These are phyloP conservation scores for Fusarium begoniae DNA, from an alignment of 2,329 filamentous ascomycete genomes.

Conservation along the genomic window DNA sequence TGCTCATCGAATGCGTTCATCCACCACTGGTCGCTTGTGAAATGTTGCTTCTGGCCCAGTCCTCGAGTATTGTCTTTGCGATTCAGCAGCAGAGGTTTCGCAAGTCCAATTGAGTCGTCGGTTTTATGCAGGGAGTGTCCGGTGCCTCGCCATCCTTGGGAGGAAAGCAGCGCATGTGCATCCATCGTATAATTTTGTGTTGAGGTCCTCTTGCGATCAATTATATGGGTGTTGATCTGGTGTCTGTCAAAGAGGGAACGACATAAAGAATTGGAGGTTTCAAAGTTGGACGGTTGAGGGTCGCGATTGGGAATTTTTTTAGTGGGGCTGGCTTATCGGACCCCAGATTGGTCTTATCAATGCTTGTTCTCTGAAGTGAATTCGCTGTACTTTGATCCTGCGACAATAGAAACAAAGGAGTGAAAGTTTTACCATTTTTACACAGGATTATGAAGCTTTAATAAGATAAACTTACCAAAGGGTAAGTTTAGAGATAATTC, in stretches of 20 bases:
- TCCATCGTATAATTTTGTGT: slow-evolving; percentile 67
- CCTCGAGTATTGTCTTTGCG: slow-evolving; percentile 85
- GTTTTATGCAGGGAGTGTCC: slow-evolving; percentile 87
- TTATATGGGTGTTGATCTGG: neutral
- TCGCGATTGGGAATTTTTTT: slow-evolving; percentile 39
- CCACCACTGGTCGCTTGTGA: slow-evolving; percentile 92
- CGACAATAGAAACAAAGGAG: neutral
- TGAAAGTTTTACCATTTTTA: neutral
- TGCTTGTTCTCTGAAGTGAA: neutral
- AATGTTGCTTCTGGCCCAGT: slow-evolving; percentile 77
- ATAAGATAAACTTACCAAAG: no score
- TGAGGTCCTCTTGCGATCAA: neutral
- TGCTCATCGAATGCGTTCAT: slow-evolving; percentile 93
- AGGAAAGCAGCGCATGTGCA: slow-evolving; percentile 81
- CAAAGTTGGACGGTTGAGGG: neutral
- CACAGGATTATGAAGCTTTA: neutral
- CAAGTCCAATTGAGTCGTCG: slow-evolving; percentile 77
- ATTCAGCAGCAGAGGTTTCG: slow-evolving; percentile 82
- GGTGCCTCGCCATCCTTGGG: slow-evolving; percentile 89
- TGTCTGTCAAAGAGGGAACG: neutral
- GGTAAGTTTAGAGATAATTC: neutral
- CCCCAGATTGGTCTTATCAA: neutral
- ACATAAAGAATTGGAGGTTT: neutral
- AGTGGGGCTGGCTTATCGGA: slow-evolving; percentile 43
- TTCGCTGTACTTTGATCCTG: neutral